phyloP scores from a whole-genome alignment of 176 grass and related monocot species.

The Themeda triandra region DNA sequence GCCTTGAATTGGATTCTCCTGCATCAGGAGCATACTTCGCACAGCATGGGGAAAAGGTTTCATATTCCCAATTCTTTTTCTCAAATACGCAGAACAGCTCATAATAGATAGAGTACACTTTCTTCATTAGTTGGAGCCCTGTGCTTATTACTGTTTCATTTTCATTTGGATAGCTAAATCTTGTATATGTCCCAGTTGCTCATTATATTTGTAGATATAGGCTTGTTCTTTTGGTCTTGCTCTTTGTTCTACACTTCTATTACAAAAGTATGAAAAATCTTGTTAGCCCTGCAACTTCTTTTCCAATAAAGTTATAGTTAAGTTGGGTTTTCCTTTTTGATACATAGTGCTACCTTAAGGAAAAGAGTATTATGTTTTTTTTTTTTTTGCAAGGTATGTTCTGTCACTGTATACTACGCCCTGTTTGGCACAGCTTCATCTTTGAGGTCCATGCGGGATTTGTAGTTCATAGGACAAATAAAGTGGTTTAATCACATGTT shows the following conservation, averaged over 20 bases:
- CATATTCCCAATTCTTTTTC: background rate
- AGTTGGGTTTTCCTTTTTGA: conserved; percentile 9
- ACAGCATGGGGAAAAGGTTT: conserved; percentile 65
- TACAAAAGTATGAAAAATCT: background rate
- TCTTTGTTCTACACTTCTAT: conserved; percentile 13
- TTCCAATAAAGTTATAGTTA: background rate
- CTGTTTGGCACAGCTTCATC: background rate
- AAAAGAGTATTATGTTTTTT: no score
- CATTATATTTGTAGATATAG: conserved; percentile 7
- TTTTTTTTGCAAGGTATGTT: background rate
- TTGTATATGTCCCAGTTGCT: background rate
- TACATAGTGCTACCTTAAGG: conserved; percentile 7
- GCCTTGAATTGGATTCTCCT: conserved; percentile 82
- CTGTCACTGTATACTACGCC: background rate
- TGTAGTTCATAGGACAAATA: background rate
- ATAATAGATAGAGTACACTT: conserved; percentile 17
- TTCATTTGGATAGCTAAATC: conserved; percentile 16
- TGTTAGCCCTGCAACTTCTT: conserved; percentile 9
- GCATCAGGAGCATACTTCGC: conserved; percentile 65
- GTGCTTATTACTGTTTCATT: background rate
- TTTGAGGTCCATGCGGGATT: background rate
- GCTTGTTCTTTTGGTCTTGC: conserved; percentile 4
- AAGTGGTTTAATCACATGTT: background rate
- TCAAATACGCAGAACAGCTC: background rate
- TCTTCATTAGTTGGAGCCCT: conserved; percentile 10